Evolutionary conservation across 352 stramenopile genomes (phyloP), one percentile per base, ranked within the genome.

Genomic region (Globisporangium rhizosaccharum): DNA sequence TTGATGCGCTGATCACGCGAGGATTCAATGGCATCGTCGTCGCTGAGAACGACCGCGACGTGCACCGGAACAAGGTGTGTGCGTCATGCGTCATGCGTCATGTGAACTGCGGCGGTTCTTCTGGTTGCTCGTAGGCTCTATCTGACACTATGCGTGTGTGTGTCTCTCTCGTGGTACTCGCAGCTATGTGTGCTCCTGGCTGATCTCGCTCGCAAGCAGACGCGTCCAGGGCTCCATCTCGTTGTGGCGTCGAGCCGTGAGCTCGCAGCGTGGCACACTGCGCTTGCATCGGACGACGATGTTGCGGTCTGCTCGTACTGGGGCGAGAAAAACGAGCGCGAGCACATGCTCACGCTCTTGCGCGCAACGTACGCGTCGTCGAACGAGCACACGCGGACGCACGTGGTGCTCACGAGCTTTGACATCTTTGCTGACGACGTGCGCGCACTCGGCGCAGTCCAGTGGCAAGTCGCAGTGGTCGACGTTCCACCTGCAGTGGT

Each of bases 401-500:
- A 86, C 51, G 76, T 90, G 39, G 62, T 90, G 18, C 47, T 90
- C 23, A 76, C 78, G 18, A 87, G 70, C 55, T 84, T 73, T 48
- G 76, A 86, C 57, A 64, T 78, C 37, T 79, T 87, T 44, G 67
- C 71, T 36, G 76, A 86, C 61, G 76, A 88, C 49, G 65, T 72
- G 11, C 59, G 52, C 15, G 51, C 66, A 10, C 64, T 87, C 42
- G 62, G 66, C 49, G 68, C 60, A 28, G 51, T 85, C 11, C 76
- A 82, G 52, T 85, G 75, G 48, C 76, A 82, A 17, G 41, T 81
- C 28, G 66, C 60, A 37, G 47, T 83, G 15, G 70, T 87, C 57
- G 79, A 88, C 51, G 65, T 81, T 15, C 70, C 70, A 25, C 52
- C 59, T 37, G 46, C 55, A 37, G 48, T 51, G 23, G 57, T 49